These are phyloP conservation scores for Fistulifera solaris DNA, from an alignment of 108 stramenopile genomes.

Conservation along the genomic window DNA sequence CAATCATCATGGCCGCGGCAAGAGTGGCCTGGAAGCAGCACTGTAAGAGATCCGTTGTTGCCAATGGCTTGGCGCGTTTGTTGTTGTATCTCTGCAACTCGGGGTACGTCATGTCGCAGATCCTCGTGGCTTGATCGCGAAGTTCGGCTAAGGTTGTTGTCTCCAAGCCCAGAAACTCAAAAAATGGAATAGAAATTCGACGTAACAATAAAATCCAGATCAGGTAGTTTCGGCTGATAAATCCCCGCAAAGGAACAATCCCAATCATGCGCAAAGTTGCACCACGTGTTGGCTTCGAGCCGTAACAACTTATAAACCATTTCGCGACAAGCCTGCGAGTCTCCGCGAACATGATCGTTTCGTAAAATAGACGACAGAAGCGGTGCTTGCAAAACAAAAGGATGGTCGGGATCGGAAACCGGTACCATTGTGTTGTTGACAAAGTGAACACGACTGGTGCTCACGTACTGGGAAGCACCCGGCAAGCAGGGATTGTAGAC, in stretches of 20 bases:
- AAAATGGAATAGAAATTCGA: slow-evolving; percentile 53
- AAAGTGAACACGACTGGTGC: slow-evolving; percentile 31
- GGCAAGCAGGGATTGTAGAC: slow-evolving; percentile 46
- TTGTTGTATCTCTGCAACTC: slow-evolving; percentile 47
- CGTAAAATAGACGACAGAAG: slow-evolving; percentile 36
- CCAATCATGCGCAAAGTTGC: slow-evolving; percentile 58
- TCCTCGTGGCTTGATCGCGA: slow-evolving; percentile 23
- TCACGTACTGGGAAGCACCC: slow-evolving; percentile 21
- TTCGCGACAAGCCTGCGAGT: slow-evolving; percentile 38
- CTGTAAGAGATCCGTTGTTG: slow-evolving; percentile 29
- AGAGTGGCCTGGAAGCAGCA: slow-evolving; percentile 78
- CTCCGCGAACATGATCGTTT: slow-evolving; percentile 22
- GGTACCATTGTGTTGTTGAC: neutral
- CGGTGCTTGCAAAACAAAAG: slow-evolving; percentile 9
- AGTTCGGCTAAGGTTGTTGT: slow-evolving; percentile 34
- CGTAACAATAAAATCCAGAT: slow-evolving; percentile 65
- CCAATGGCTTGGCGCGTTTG: slow-evolving; percentile 1
- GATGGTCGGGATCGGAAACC: neutral
- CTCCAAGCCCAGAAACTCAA: slow-evolving; percentile 46
- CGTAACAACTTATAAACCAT: slow-evolving; percentile 9
- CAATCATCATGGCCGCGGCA: slow-evolving; percentile 42
- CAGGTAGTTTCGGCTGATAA: slow-evolving; percentile 80
- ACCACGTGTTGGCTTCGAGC: slow-evolving; percentile 3
- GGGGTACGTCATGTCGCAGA: slow-evolving; percentile 49
- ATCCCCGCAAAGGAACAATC: slow-evolving; percentile 80